These are phyloP conservation scores for Periconia sp. DNA, from an alignment of 2,329 filamentous ascomycete genomes.

Conservation along the genomic window DNA sequence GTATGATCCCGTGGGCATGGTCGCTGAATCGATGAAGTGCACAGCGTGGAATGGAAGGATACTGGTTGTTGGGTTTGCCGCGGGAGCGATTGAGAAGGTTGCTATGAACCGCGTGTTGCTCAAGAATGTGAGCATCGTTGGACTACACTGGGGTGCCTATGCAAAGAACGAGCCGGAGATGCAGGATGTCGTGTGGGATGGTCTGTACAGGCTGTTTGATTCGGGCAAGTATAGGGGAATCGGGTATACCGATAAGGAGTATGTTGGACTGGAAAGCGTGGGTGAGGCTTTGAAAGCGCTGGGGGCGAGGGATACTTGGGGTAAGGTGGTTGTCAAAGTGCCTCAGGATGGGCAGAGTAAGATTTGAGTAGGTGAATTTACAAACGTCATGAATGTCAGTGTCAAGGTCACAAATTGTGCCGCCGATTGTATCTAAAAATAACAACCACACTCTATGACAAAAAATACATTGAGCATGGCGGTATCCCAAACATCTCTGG, in stretches of 20 bases:
- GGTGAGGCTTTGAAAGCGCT: conserved; percentile 75
- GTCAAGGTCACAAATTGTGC: background rate
- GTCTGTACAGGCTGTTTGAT: conserved; percentile 75
- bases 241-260: conserved; percentile 78
- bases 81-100: conserved; percentile 84
- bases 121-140: conserved; percentile 90
- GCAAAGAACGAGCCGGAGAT: conserved; percentile 69
- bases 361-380: conserved; percentile 20
- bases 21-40: conserved; percentile 86
- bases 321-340: conserved; percentile 90
- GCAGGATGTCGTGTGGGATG: conserved; percentile 76
- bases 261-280: conserved; percentile 78
- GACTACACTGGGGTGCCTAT: conserved; percentile 91
- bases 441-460: too few species aligned
- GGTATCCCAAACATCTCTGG: too few species aligned
- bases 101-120: conserved; percentile 88
- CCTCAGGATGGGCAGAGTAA: conserved; percentile 57
- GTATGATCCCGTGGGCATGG: conserved; percentile 89
- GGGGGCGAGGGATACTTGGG: conserved; percentile 84
- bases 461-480: too few species aligned
- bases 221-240: conserved; percentile 80
- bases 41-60: conserved; percentile 90
- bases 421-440: too few species aligned
- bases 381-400: background rate
- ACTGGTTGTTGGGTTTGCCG: conserved; percentile 86